Evolutionary conservation across 2,329 filamentous ascomycete genomes (phyloP).

Genomic region (Calycina marina): DNA sequence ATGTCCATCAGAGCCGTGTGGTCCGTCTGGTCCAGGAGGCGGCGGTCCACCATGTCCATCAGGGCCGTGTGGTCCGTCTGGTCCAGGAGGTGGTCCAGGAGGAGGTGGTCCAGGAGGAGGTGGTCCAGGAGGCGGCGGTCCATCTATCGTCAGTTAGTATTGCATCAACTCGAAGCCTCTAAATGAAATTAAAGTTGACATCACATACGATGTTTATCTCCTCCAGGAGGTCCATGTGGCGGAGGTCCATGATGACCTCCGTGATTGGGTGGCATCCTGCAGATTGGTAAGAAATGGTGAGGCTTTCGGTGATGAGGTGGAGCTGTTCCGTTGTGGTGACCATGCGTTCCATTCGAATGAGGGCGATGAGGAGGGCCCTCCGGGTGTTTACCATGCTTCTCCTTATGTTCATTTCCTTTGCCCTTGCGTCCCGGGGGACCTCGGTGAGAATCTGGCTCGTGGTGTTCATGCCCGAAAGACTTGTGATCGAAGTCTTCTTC

Average conservation of each 20-base stretch:
- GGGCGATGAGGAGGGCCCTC: slow-evolving; percentile 4
- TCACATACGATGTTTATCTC: not conserved
- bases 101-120: slow-evolving; percentile 5
- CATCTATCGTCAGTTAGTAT: no score
- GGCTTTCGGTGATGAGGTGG: slow-evolving; percentile 13
- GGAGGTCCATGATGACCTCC: slow-evolving; percentile 4
- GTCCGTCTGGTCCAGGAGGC: no score
- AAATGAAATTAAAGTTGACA: no score
- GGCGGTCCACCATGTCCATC: no score
- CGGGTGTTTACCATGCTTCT: slow-evolving; percentile 6
- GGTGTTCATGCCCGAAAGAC: slow-evolving; percentile 1
- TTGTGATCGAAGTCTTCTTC: slow-evolving; percentile 2
- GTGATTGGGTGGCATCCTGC: slow-evolving; percentile 13
- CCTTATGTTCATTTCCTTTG: slow-evolving; percentile 4
- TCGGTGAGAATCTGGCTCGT: not conserved
- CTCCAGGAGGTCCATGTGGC: slow-evolving; percentile 1
- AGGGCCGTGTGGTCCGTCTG: no score
- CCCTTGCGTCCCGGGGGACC: no score
- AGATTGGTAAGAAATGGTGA: slow-evolving; percentile 18
- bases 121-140: slow-evolving; percentile 1
- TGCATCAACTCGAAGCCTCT: no score
- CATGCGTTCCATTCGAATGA: slow-evolving; percentile 14
- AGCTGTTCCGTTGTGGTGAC: slow-evolving; percentile 18
- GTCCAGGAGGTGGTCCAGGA: slow-evolving; percentile 4
- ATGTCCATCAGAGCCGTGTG: no score